A percentile compares a stretch with the other conserved stretches of the same genome.
These are phyloP conservation scores for Schizonepeta tenuifolia DNA, from an alignment of 257 asterid genomes.

Conservation along the genomic window DNA sequence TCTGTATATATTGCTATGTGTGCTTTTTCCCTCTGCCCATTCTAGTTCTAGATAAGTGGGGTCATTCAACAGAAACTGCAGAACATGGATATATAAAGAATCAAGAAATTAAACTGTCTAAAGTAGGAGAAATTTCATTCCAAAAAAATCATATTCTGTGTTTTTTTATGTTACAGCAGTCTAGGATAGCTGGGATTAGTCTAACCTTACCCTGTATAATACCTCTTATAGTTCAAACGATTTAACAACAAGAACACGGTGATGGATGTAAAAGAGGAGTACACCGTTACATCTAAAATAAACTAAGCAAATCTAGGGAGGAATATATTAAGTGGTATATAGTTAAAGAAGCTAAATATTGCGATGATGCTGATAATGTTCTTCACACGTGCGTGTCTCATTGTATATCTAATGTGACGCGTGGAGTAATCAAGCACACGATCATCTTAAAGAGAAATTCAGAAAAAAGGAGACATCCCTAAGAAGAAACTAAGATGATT, in stretches of 20 bases:
- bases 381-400: not conserved
- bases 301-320: not conserved
- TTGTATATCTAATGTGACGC: not conserved
- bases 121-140: conserved; percentile 2
- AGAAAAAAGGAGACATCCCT: not conserved
- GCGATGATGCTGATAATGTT: not conserved
- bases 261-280: not conserved
- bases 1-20: not conserved
- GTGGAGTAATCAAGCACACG: not conserved
- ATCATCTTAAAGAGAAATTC: not conserved
- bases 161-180: not conserved
- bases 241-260: not conserved
- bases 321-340: not conserved
- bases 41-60: not conserved
- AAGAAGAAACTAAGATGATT: not conserved
- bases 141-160: not conserved
- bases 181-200: not conserved
- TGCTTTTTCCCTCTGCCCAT: conserved; percentile 1
- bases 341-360: not conserved
- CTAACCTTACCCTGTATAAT: not conserved
- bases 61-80: not conserved
- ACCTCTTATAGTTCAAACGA: not conserved
- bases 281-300: not conserved
- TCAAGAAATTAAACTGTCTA: not conserved
- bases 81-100: not conserved